These are phyloP conservation scores for Quercus robur DNA, from an alignment of 306 rosid genomes.

Conservation along the genomic window DNA sequence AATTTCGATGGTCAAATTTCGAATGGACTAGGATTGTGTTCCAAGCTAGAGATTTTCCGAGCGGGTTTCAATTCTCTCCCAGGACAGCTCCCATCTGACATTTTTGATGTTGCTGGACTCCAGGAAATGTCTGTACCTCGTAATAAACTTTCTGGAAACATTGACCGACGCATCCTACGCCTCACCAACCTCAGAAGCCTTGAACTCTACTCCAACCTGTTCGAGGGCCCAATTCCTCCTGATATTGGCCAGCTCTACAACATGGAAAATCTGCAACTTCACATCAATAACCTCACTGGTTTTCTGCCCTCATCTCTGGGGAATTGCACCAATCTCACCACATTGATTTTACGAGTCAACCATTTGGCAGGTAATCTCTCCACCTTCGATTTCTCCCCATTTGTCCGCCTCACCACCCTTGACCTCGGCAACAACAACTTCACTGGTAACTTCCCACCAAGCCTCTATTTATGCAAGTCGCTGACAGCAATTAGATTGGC, in stretches of 20 bases:
- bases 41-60: constrained; percentile 54
- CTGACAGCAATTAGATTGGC: constrained; percentile 76
- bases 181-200: constrained; percentile 59
- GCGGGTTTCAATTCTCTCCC: constrained; percentile 75
- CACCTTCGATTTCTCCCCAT: constrained; percentile 57
- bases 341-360: constrained; percentile 78
- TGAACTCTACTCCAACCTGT: constrained; percentile 67
- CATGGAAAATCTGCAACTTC: constrained; percentile 57
- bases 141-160: constrained; percentile 55
- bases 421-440: constrained; percentile 82
- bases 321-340: constrained; percentile 62
- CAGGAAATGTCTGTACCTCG: constrained; percentile 55
- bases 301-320: constrained; percentile 53
- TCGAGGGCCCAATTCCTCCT: constrained; percentile 50
- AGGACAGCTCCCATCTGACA: constrained; percentile 64
- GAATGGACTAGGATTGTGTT: constrained; percentile 60
- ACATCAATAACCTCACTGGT: constrained; percentile 70
- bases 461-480: constrained; percentile 75
- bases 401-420: constrained; percentile 50
- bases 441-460: constrained; percentile 61
- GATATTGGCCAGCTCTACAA: constrained; percentile 63
- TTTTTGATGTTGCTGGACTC: constrained; percentile 44
- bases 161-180: constrained; percentile 36
- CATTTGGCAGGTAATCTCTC: constrained; percentile 59
- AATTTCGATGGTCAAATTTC: constrained; percentile 39